phyloP scores from a whole-genome alignment of 345 rosid species.

The Eutrema heterophyllum region DNA sequence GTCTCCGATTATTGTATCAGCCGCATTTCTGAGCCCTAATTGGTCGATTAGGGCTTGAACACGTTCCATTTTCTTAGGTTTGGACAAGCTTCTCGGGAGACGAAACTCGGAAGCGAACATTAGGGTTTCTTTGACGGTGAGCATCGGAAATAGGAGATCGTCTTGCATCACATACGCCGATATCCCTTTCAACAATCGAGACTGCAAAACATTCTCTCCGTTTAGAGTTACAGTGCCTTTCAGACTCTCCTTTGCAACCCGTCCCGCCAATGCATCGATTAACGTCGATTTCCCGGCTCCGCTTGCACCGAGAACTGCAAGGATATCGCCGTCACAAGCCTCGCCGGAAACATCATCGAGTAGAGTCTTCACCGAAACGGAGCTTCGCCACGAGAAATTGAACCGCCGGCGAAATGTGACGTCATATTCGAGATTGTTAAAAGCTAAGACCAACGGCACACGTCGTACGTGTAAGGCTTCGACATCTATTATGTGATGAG shows the following conservation, averaged over 20 bases:
- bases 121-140: conserved; percentile 71
- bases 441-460: conserved; percentile 57
- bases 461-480: neutral
- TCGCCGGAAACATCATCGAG: conserved; percentile 70
- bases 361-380: conserved; percentile 26
- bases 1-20: conserved; percentile 59
- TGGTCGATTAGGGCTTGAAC: conserved; percentile 61
- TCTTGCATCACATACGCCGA: conserved; percentile 90
- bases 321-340: conserved; percentile 55
- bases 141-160: conserved; percentile 73
- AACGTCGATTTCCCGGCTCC: conserved; percentile 84
- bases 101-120: conserved; percentile 76
- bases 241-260: conserved; percentile 63
- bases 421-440: conserved; percentile 60
- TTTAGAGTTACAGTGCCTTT: conserved; percentile 65
- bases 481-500: conserved; percentile 11
- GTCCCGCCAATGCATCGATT: conserved; percentile 76
- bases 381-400: neutral
- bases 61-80: conserved; percentile 49
- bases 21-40: conserved; percentile 54
- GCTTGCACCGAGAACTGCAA: conserved; percentile 78
- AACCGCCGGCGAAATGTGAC: conserved; percentile 30
- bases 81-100: conserved; percentile 66
- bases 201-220: conserved; percentile 40
- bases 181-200: conserved; percentile 46